Evolutionary conservation across 2,329 filamentous ascomycete species (phyloP).

Genomic region (Chaetomiaceae sp.): DNA sequence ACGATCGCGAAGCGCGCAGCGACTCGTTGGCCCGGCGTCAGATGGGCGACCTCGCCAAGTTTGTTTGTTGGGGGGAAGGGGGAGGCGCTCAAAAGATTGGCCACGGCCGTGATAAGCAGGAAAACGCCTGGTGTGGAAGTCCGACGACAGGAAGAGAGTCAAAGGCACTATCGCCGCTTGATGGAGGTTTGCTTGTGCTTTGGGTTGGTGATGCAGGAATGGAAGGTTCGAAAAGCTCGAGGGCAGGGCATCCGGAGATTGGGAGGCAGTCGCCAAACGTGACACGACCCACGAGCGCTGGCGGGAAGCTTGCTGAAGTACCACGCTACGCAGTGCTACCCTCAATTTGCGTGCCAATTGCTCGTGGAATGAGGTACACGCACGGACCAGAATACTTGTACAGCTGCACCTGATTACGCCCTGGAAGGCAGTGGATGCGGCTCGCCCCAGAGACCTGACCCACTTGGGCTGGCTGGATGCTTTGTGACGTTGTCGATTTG

Average conservation of each 20-base stretch:
- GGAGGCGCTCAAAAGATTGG: conserved; percentile 19
- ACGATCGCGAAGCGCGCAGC: conserved; percentile 25
- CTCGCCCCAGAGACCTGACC: conserved; percentile 16
- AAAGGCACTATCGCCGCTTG: conserved; percentile 3
- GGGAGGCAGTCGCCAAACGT: conserved; percentile 23
- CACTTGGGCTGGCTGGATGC: conserved; percentile 19
- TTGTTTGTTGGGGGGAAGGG: conserved; percentile 13
- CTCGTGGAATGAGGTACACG: background rate
- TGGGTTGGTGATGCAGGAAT: conserved; percentile 16
- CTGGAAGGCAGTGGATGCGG: conserved; percentile 8
- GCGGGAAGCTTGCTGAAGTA: conserved; percentile 17
- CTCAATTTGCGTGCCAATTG: background rate
- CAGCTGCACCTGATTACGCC: conserved; percentile 1
- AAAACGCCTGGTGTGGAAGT: conserved; percentile 1
- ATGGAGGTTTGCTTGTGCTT: conserved; percentile 6
- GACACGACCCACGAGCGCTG: conserved; percentile 21
- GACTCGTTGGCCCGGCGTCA: conserved; percentile 16
- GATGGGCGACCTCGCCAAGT: conserved; percentile 12
- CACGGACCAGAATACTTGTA: conserved; percentile 2
- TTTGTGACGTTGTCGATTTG: conserved; percentile 31
- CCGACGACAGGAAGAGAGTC: conserved; percentile 5
- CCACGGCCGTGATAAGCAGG: conserved; percentile 1
- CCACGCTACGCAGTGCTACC: conserved; percentile 2
- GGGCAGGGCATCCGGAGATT: conserved; percentile 16
- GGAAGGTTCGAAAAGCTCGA: conserved; percentile 18